Evolutionary conservation across 257 asterid species (phyloP), one percentile per base, ranked within the genome.

Genomic region (Solanum pimpinellifolium): DNA sequence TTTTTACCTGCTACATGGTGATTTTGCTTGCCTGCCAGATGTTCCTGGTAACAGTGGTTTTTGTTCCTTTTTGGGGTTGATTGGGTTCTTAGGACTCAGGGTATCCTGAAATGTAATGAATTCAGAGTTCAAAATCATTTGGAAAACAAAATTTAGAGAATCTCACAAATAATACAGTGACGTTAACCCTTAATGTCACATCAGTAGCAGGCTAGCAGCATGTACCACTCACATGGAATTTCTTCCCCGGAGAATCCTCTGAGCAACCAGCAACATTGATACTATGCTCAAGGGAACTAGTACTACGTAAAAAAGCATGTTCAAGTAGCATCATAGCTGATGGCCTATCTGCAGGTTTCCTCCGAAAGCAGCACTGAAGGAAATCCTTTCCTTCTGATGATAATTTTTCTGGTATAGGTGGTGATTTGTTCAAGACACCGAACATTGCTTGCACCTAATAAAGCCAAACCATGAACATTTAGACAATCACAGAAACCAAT

Each of bases 361-460:
- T 90, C 90, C 85, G 96, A 87, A 96, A 95, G 91, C 99, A 96
- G 73, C 89, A 15, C 41, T 89, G 90, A 16, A 96, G 96, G 85
- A 96, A 96, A 90, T 96, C 93, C 92, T 93, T 96, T 70, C 98
- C 98, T 89, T 92, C 97, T 25, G 90, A 73, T 16, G 96, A 95
- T 90, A 96, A 83, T 29, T 92, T 87, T 85, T 92, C 94, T 42
- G 99, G 99, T 86, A 95, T 92, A 52, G 94, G 93, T 5, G 99
- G 99, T 39, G 92, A 77, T 87, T 44, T 94, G 91, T 95, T 90
- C 92, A 96, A 87, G 47, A 95, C 93, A 23, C 89, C 94, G 93
- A 96, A 96, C 99, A 96, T 95, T 52, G 99, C 99, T 91, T 94
- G 98, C 85, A 91, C 98, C 98, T 95, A 86, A 73, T 73, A 65